These are phyloP conservation scores for Anastatica hierochuntica DNA, from an alignment of 345 rosid genomes.

Conservation along the genomic window DNA sequence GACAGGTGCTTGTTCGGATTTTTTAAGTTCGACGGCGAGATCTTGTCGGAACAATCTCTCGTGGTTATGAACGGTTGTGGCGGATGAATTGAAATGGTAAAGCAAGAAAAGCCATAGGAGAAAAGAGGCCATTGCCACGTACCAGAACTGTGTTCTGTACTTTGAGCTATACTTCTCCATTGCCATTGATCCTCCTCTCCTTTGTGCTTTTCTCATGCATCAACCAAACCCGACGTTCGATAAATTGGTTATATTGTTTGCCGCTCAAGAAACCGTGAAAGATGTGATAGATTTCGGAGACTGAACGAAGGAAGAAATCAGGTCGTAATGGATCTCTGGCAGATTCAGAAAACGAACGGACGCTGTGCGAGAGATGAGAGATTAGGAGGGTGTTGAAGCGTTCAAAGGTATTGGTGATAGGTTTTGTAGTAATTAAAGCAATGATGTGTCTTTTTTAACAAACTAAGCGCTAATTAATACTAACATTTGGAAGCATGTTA, in stretches of 20 bases:
- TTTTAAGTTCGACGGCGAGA: conserved; percentile 4
- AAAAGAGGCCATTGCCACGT: conserved; percentile 30
- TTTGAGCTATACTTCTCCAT: conserved; percentile 33
- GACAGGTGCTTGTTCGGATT: conserved; percentile 17
- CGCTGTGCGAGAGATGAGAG: conserved; percentile 7
- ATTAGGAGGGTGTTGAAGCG: conserved; percentile 21
- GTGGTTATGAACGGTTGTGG: conserved; percentile 18
- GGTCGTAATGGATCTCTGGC: conserved; percentile 2
- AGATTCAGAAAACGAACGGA: conserved; percentile 17
- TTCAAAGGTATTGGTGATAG: conserved; percentile 23
- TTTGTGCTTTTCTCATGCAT: conserved; percentile 23
- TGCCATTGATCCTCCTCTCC: conserved; percentile 24
- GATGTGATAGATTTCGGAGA: not conserved
- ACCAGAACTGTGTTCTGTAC: conserved; percentile 40
- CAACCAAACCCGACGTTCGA: not conserved
- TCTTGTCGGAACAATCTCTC: conserved; percentile 18
- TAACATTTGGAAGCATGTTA: not conserved
- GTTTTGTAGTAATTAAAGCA: conserved; percentile 8
- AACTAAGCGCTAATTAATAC: conserved; percentile 4
- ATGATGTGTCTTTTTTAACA: conserved; percentile 5
- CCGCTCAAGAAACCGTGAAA: not conserved
- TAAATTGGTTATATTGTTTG: conserved; percentile 13
- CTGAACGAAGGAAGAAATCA: not conserved
- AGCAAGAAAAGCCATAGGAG: conserved; percentile 42
- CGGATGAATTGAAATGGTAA: conserved; percentile 34